Evolutionary conservation across 2,329 filamentous ascomycete genomes (phyloP), one percentile per base, ranked within the genome.

Genomic region (Stagonosporopsis vannaccii): DNA sequence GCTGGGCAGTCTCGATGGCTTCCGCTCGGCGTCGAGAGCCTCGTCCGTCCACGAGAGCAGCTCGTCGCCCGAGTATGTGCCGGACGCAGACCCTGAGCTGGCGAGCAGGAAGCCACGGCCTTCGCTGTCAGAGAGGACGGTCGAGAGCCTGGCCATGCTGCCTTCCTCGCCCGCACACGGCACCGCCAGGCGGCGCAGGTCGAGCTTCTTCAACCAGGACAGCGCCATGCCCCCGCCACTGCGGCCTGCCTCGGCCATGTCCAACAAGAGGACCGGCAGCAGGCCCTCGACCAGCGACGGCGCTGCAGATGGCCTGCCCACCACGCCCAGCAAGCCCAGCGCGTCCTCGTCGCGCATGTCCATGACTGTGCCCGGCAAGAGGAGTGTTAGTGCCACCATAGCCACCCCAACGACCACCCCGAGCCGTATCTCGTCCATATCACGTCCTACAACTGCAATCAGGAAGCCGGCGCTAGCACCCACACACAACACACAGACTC

Each of bases 81-180:
- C 59, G 15, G 66, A 69, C 6, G 32, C 41, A 41, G 55, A 54
- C 4, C 25, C 60, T 3, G 65, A 55, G 6, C 57, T 60, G 11
- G 60, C 56, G 11, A 55, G 62, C 51, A 70, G 49, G 81, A 84
- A 47, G 62, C 67, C 77, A 4, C 71, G 80, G 12, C 79, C 79
- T 13, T 93, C 91, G 0, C 80, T 97, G 4, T 87, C 90, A 0
- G 93, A 97, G 66, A 83, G 94, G 55, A 96, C 93, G 0, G 88
- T 96, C 37, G 91, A 96, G 73, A 96, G 91, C 0, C 79, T 97
- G 6, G 84, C 92, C 3, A 85, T 87, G 42, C 80, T 97, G 26
- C 90, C 92, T 0, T 87, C 90, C 0, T 95, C 92, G 0, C 92
- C 93, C 3, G 68, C 68, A 4, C 61, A 61, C 19, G 58, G 85